Evolutionary conservation across 2,329 filamentous ascomycete species (phyloP), one percentile per base, ranked within the genome.

Genomic region (Colletotrichum tofieldiae): DNA sequence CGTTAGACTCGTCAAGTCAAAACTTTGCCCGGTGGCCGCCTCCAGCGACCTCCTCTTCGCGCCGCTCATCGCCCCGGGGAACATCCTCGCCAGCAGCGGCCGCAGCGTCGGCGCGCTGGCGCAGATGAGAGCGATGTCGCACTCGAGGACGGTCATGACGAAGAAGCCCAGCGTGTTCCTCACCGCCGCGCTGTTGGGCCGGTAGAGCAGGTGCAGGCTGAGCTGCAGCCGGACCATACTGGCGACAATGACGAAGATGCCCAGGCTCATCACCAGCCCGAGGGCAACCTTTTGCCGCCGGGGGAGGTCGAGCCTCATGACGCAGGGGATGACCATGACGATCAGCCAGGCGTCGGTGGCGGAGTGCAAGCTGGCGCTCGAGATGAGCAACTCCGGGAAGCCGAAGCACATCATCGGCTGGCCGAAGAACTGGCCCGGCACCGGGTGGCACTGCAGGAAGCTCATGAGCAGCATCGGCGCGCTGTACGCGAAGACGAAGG

Each of bases 281-380:
- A 87, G 80, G 43, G 82, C 82, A 1, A 83, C 52, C 77, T 85
- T 88, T 74, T 85, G 85, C 52, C 82, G 81, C n/a, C 77, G 77
- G 18, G 80, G 80, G 14, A 86, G 72, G 11, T 82, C 78, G 14
- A 87, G 79, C 2, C 81, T 75, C 2, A 79, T 73, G 5, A 87
- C 71, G 54, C 81, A 81, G 4, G 84, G 83, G 14, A 88, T 75
- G 0, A 87, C 82, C 5, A 88, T 76, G 2, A 78, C 63, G 60
- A 88, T 80, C 12, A 89, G 80, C 75, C 81, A 81, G 43, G 83
- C 69, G 73, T 88, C 87, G 35, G 86, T 81, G 3, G 79, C 79
- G n/a, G 86, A 85, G 73, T 87, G 86, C 58, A 88, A 80, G 1
- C 78, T 81, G 1, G 85, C 83, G 43, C 83, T 84, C 29, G 81